Conservation (phyloP, 441 rosid genomes). For the Gossypium gossypioides region DNA sequence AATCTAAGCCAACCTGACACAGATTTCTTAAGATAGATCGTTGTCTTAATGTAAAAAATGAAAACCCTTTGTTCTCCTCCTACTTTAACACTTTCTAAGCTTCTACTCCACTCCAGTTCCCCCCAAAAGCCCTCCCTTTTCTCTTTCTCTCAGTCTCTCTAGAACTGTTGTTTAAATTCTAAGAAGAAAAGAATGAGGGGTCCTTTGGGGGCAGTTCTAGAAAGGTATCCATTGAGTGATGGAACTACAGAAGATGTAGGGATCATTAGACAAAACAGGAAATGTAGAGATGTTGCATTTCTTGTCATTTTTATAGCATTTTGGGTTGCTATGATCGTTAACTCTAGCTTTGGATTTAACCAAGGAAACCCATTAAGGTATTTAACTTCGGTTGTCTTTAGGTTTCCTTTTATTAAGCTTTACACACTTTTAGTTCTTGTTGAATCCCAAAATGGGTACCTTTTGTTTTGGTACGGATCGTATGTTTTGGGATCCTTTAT, state of each 20-base stretch:
- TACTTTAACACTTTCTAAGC: constrained; percentile 20
- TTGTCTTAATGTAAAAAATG: constrained; percentile 24
- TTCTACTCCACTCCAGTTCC: constrained; percentile 20
- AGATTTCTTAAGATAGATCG: constrained; percentile 12
- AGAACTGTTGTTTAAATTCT: not conserved
- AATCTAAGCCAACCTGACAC: constrained; percentile 10
- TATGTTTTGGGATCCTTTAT: not conserved
- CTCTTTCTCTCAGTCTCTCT: not conserved
- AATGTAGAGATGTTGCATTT: constrained; percentile 79
- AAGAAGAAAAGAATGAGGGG: constrained; percentile 48
- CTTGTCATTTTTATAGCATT: constrained; percentile 72
- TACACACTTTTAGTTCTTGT: constrained; percentile 9
- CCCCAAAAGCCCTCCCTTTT: not conserved
- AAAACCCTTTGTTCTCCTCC: not conserved
- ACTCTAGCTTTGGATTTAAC: constrained; percentile 96
- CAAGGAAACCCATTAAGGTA: constrained; percentile 84
- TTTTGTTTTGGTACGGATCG: constrained; percentile 18
- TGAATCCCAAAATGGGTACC: constrained; percentile 20
- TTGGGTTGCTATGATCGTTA: constrained; percentile 96
- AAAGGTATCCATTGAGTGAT: constrained; percentile 86
- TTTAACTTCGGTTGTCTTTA: not conserved
- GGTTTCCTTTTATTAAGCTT: not conserved
- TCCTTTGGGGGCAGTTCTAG: constrained; percentile 78
- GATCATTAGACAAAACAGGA: constrained; percentile 78
- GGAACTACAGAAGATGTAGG: constrained; percentile 66